Evolutionary conservation across 306 rosid species (phyloP).

Genomic region (Ziziphus jujuba): DNA sequence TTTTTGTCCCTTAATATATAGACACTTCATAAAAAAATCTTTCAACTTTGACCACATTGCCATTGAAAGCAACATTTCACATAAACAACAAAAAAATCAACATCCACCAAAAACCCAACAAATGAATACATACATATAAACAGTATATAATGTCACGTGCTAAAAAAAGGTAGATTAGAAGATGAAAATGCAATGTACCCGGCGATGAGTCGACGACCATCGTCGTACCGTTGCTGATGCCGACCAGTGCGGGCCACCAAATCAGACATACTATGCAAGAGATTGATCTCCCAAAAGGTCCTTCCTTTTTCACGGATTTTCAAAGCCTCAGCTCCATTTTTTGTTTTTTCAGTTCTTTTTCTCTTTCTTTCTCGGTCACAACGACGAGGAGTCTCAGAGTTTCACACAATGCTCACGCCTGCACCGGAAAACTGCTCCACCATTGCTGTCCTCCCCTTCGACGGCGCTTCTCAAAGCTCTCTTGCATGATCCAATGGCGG

Average conservation of each 20-base stretch:
- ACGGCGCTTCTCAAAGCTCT: constrained; percentile 11
- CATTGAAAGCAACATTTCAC: not conserved
- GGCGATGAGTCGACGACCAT: constrained; percentile 81
- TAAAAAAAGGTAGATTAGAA: not conserved
- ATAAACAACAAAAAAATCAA: not conserved
- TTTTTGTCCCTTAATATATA: too few species aligned
- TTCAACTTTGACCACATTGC: constrained; percentile 7
- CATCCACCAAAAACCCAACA: not conserved
- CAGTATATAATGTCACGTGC: not conserved
- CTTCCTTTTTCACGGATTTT: constrained; percentile 6
- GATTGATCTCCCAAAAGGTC: not conserved
- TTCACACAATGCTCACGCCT: constrained; percentile 26
- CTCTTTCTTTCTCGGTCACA: not conserved
- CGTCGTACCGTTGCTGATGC: constrained; percentile 76
- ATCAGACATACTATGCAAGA: constrained; percentile 54
- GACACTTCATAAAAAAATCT: not conserved
- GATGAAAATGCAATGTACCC: constrained; percentile 44
- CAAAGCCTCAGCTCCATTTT: constrained; percentile 10
- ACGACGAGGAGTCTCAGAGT: not conserved
- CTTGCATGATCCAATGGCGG: constrained; percentile 24
- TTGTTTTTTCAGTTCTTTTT: not conserved
- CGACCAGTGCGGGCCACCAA: constrained; percentile 94
- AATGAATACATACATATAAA: not conserved
- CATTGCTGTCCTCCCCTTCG: constrained; percentile 18
- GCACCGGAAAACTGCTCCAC: constrained; percentile 26